Percentiles rank a stretch among this genome's conserved stretches.
These are phyloP conservation scores for Spergularia marina DNA, from an alignment of 148 eudicot species.

Conservation along the genomic window DNA sequence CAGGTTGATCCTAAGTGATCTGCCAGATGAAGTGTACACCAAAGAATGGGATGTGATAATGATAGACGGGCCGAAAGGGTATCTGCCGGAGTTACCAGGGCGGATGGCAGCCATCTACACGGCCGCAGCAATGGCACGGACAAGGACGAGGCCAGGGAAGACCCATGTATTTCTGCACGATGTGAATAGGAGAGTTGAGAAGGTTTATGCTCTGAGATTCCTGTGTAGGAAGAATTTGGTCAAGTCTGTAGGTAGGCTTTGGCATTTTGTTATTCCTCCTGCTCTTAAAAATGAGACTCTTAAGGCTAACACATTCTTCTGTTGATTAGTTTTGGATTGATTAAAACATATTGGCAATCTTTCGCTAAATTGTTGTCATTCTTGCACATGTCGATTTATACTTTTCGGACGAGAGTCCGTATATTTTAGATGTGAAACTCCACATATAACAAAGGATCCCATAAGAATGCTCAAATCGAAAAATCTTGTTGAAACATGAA, in stretches of 20 bases:
- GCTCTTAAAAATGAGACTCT: constrained; percentile 27
- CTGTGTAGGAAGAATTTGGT: constrained; percentile 47
- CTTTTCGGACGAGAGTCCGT: too few species aligned
- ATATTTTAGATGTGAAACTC: too few species aligned
- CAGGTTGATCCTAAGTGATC: constrained; percentile 39
- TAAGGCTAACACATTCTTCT: constrained; percentile 29
- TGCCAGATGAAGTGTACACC: constrained; percentile 49
- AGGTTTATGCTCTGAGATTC: constrained; percentile 43
- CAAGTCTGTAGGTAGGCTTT: constrained; percentile 45
- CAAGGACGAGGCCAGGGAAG: constrained; percentile 39
- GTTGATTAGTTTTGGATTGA: constrained; percentile 16
- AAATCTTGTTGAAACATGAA: too few species aligned
- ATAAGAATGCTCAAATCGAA: too few species aligned
- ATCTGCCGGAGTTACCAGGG: constrained; percentile 44
- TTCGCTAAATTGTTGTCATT: neutral
- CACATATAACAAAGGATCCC: too few species aligned
- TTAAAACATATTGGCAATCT: neutral
- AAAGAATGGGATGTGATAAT: constrained; percentile 56
- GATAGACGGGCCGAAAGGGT: constrained; percentile 56
- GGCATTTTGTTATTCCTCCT: constrained; percentile 61
- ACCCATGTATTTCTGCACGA: constrained; percentile 53
- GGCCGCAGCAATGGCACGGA: constrained; percentile 51
- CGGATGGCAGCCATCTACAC: constrained; percentile 55
- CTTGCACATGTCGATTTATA: constrained; percentile 3
- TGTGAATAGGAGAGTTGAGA: constrained; percentile 56